These are phyloP conservation scores for Populus simonii DNA, from an alignment of 345 rosid species.

Conservation along the genomic window DNA sequence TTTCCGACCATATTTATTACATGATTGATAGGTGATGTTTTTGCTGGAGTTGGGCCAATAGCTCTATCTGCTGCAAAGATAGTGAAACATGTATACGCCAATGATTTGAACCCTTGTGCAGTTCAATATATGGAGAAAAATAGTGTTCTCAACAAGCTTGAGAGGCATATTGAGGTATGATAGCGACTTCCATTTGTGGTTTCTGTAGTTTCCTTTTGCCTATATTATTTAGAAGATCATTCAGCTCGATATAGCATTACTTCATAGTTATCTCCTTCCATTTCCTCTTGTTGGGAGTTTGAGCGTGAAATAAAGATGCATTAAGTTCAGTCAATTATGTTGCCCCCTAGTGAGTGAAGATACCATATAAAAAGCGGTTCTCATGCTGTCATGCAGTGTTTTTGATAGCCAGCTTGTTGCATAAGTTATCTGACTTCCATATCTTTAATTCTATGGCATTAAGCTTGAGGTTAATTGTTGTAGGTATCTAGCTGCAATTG, in stretches of 20 bases:
- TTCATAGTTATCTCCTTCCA: too few relatives aligned
- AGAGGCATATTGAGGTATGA: conserved; percentile 64
- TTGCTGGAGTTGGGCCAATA: conserved; percentile 81
- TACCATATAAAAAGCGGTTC: too few relatives aligned
- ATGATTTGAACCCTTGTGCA: conserved; percentile 84
- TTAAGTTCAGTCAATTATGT: too few relatives aligned
- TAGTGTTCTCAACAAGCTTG: conserved; percentile 70
- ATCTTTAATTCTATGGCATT: not conserved
- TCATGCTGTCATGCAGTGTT: too few relatives aligned
- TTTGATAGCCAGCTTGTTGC: too few relatives aligned
- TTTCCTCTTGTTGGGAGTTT: too few relatives aligned
- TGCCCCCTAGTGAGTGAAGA: too few relatives aligned
- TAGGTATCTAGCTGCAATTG: not conserved
- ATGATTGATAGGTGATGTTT: conserved; percentile 69
- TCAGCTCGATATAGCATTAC: not conserved
- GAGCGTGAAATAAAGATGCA: too few relatives aligned
- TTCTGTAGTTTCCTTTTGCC: not conserved
- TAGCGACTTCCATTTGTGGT: not conserved
- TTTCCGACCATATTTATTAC: conserved; percentile 10
- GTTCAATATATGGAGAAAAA: conserved; percentile 75
- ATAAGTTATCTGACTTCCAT: not conserved
- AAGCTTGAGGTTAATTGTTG: not conserved
- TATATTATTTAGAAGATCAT: not conserved
- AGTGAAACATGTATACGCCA: conserved; percentile 80
- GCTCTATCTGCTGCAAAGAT: conserved; percentile 77